Conservation (phyloP, 805 yeast species). For the Kazachstania bromeliacearum region DNA sequence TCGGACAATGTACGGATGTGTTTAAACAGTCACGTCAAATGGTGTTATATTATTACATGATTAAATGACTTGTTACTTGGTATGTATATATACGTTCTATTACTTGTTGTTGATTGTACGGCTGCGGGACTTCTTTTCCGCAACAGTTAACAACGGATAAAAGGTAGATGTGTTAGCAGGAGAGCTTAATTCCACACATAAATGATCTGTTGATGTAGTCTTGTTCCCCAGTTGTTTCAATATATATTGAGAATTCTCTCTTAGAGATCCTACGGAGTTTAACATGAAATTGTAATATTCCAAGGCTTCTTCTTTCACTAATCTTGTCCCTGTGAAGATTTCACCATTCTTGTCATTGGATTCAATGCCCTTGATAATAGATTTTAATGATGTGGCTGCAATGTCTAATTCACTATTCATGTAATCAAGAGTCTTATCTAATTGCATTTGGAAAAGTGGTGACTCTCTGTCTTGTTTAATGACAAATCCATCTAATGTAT, state of each 20-base stretch:
- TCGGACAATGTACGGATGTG: no score
- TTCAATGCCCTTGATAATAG: slow-evolving; percentile 13
- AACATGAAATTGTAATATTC: slow-evolving; percentile 24
- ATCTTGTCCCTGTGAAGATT: slow-evolving; percentile 18
- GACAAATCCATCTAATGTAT: slow-evolving; percentile 15
- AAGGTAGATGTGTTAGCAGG: slow-evolving; percentile 11
- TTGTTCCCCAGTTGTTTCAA: slow-evolving; percentile 6
- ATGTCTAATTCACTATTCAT: slow-evolving; percentile 13
- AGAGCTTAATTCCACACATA: slow-evolving; percentile 1
- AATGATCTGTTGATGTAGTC: no score
- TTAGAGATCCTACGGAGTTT: slow-evolving; percentile 10
- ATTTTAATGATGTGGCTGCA: slow-evolving; percentile 10
- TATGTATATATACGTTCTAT: no score
- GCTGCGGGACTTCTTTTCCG: slow-evolving; percentile 1
- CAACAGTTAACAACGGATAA: slow-evolving; percentile 15
- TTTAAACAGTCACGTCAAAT: no score
- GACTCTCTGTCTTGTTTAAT: slow-evolving; percentile 8
- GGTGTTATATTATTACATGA: no score
- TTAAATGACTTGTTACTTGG: no score
- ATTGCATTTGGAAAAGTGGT: slow-evolving; percentile 12
- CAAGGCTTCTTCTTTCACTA: slow-evolving; percentile 25
- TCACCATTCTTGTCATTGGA: slow-evolving; percentile 17
- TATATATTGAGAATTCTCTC: slow-evolving; percentile 9
- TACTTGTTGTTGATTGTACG: no score
- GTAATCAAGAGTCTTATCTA: slow-evolving; percentile 11